Evolutionary conservation across 306 rosid species (phyloP).

Genomic region (Trifolium fragiferum): DNA sequence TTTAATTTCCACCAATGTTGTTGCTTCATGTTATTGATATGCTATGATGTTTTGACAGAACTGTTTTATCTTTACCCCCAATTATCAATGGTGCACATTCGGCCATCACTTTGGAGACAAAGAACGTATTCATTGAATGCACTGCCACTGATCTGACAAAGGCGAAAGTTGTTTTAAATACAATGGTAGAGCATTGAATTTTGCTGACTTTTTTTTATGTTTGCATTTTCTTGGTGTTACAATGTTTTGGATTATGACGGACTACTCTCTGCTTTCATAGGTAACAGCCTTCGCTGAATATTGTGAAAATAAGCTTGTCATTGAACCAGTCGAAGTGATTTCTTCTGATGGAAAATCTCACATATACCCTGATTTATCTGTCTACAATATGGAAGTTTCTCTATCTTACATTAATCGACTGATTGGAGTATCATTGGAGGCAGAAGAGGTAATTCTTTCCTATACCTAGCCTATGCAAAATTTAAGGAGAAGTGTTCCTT

Average conservation of each 20-base stretch:
- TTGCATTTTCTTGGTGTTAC: conserved; percentile 25
- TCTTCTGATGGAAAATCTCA: conserved; percentile 72
- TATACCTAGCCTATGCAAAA: neutral
- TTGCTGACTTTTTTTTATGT: conserved; percentile 8
- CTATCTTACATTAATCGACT: conserved; percentile 67
- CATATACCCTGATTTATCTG: conserved; percentile 81
- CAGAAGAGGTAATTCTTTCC: conserved; percentile 67
- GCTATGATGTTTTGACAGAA: conserved; percentile 53
- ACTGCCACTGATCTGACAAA: conserved; percentile 97
- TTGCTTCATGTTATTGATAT: conserved; percentile 26
- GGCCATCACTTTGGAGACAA: conserved; percentile 86
- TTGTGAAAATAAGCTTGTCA: conserved; percentile 74
- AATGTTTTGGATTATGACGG: conserved; percentile 31
- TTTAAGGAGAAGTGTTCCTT: conserved; percentile 1
- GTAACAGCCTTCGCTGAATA: conserved; percentile 77
- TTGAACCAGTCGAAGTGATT: conserved; percentile 91
- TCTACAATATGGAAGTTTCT: conserved; percentile 87
- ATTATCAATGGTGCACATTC: conserved; percentile 94
- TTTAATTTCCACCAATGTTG: conserved; percentile 27
- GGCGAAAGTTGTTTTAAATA: conserved; percentile 92
- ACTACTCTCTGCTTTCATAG: conserved; percentile 52
- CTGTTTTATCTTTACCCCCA: conserved; percentile 91
- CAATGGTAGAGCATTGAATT: conserved; percentile 61
- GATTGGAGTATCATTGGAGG: conserved; percentile 80
- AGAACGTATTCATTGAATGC: conserved; percentile 88